A percentile compares a stretch with the other conserved stretches of the same genome.
phyloP scores from a whole-genome alignment of 225 moss, liverwort and hornwort genomes.

The Ulota crispa region DNA sequence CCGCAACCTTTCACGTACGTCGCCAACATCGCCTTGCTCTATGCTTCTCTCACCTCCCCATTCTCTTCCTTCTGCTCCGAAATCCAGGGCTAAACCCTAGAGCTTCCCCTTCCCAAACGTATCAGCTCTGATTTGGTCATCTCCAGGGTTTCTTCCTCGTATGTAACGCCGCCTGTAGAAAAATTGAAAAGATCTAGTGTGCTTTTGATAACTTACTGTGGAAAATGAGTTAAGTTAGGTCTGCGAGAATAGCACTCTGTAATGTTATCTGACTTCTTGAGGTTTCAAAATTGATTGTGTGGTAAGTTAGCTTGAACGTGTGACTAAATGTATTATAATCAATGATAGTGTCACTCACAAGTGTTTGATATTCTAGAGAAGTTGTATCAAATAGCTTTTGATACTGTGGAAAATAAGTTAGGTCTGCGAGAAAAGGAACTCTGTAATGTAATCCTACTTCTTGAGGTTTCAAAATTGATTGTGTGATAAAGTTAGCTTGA shows the following conservation, averaged over 20 bases:
- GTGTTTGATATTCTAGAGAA: not conserved
- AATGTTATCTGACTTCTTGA: not conserved
- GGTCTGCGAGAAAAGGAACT: not conserved
- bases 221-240: not conserved
- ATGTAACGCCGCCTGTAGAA: not conserved
- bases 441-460: not conserved
- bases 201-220: not conserved
- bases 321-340: not conserved
- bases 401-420: not conserved
- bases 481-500: not conserved
- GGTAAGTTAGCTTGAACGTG: not conserved
- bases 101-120: not conserved
- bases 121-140: not conserved
- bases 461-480: not conserved
- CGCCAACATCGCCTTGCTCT: not conserved
- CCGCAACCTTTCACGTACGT: not conserved
- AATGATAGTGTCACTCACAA: not conserved
- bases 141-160: not conserved
- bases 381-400: not conserved
- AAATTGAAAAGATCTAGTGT: not conserved
- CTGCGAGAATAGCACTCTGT: not conserved
- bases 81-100: conserved; percentile 15
- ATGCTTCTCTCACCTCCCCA: not conserved
- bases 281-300: not conserved
- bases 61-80: not conserved